phyloP scores from a whole-genome alignment of 371 early-diverging fungal species.

The Smittium culicis region DNA sequence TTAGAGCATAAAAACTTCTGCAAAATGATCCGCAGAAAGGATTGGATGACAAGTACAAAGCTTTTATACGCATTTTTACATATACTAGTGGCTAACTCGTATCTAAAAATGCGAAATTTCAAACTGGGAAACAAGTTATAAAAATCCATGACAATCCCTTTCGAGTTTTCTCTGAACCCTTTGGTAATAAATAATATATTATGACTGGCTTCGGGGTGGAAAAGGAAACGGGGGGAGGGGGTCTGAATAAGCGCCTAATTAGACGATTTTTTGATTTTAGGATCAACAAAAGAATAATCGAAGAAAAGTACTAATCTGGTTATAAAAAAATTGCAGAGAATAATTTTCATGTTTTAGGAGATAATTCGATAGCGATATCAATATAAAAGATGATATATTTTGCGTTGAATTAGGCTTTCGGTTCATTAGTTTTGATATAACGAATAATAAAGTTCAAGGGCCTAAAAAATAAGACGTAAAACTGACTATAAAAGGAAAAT shows the following conservation, averaged over 20 bases:
- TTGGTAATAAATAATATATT: not conserved
- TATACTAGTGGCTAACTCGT: not conserved
- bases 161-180: not conserved
- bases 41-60: constrained; percentile 7
- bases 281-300: constrained; percentile 9
- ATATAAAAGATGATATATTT: not conserved
- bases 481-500: not conserved
- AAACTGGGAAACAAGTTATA: constrained; percentile 7
- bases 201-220: not conserved
- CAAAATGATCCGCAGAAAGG: not conserved
- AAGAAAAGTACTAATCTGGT: constrained; percentile 17
- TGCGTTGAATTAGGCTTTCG: not conserved
- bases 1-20: not conserved
- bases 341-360: not conserved
- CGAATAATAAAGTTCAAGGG: not conserved
- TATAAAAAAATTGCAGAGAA: not conserved
- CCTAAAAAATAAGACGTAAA: not conserved
- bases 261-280: constrained; percentile 5
- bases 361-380: not conserved
- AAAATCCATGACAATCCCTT: constrained; percentile 27
- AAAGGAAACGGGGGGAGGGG: not conserved
- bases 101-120: not conserved
- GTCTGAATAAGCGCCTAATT: constrained; percentile 3
- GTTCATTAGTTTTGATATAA: not conserved
- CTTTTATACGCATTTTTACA: not conserved